Percentiles rank a stretch among this genome's conserved stretches.
Conservation (phyloP, 2,329 filamentous ascomycete genomes). For the Exophiala dermatitidis region DNA sequence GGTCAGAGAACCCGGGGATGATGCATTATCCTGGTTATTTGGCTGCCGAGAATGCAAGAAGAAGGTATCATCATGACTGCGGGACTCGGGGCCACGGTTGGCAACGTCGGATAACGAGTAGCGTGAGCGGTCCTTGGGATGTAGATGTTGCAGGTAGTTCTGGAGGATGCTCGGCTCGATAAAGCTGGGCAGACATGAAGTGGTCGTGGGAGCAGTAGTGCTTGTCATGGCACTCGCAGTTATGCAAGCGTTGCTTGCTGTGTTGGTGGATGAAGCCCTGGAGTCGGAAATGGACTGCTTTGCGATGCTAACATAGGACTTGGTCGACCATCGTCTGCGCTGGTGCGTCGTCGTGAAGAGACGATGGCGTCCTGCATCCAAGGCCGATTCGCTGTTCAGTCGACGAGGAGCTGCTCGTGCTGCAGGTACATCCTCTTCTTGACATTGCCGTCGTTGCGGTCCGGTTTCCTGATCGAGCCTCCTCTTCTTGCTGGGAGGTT, state of each 20-base stretch:
- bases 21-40: constrained; percentile 7
- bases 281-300: constrained; percentile 15
- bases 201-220: background rate
- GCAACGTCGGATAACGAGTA: constrained; percentile 9
- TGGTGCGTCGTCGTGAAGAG: constrained; percentile 4
- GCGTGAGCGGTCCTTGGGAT: constrained; percentile 18
- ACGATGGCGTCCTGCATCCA: constrained; percentile 6
- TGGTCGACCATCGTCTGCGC: background rate
- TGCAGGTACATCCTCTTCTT: background rate
- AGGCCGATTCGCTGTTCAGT: constrained; percentile 1
- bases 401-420: background rate
- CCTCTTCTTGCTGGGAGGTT: constrained; percentile 16
- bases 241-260: background rate
- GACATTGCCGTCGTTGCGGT: background rate
- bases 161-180: constrained; percentile 18
- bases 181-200: constrained; percentile 18
- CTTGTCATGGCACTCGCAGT: background rate
- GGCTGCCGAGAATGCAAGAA: background rate
- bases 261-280: background rate
- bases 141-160: constrained; percentile 20
- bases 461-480: constrained; percentile 9
- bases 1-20: constrained; percentile 15
- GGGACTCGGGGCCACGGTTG: background rate
- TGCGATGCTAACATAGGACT: background rate
- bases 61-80: background rate